Evolutionary conservation across 2,329 filamentous ascomycete genomes (phyloP).

Genomic region (Gnomoniopsis smithogilvyi): DNA sequence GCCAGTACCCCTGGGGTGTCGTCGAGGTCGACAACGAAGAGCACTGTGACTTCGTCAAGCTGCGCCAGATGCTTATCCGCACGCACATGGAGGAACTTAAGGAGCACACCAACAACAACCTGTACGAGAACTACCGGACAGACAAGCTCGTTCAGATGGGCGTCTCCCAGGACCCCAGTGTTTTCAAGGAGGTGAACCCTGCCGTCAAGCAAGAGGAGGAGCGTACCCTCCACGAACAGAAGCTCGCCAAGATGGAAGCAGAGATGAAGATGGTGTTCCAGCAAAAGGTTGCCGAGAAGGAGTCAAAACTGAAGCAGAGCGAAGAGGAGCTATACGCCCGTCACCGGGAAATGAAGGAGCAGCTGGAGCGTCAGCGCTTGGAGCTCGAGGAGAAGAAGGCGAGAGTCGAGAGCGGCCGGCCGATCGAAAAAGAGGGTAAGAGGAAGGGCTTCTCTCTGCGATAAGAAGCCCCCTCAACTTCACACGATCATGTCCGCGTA

Average conservation of each 20-base stretch:
- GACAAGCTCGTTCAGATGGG: slow-evolving; percentile 99
- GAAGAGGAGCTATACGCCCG: slow-evolving; percentile 98
- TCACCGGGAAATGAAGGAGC: slow-evolving; percentile 99
- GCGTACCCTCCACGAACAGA: slow-evolving; percentile 96
- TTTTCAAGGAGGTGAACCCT: slow-evolving; percentile 99
- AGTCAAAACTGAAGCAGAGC: slow-evolving; percentile 99
- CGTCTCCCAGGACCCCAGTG: slow-evolving; percentile 95
- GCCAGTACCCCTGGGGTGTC: slow-evolving; percentile 95
- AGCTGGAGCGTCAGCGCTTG: slow-evolving; percentile 88
- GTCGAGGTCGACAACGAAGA: slow-evolving; percentile 99
- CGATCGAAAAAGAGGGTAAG: slow-evolving; percentile 96
- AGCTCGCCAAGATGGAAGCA: slow-evolving; percentile 99
- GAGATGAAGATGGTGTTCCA: slow-evolving; percentile 99
- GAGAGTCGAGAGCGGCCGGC: slow-evolving; percentile 90
- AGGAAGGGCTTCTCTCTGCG: slow-evolving; percentile 99
- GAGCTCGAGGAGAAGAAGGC: slow-evolving; percentile 99
- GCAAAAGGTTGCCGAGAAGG: slow-evolving; percentile 99
- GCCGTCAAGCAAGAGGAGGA: slow-evolving; percentile 99
- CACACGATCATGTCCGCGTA: slow-evolving; percentile 53
- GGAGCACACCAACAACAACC: slow-evolving; percentile 98
- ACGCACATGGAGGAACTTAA: slow-evolving; percentile 99
- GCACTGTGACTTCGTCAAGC: slow-evolving; percentile 99
- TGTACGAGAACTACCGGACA: slow-evolving; percentile 99
- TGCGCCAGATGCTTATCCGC: slow-evolving; percentile 99
- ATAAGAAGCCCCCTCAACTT: slow-evolving; percentile 48